Evolutionary conservation across 177 flowering plant species (phyloP).

Genomic region (Telopea speciosissima): DNA sequence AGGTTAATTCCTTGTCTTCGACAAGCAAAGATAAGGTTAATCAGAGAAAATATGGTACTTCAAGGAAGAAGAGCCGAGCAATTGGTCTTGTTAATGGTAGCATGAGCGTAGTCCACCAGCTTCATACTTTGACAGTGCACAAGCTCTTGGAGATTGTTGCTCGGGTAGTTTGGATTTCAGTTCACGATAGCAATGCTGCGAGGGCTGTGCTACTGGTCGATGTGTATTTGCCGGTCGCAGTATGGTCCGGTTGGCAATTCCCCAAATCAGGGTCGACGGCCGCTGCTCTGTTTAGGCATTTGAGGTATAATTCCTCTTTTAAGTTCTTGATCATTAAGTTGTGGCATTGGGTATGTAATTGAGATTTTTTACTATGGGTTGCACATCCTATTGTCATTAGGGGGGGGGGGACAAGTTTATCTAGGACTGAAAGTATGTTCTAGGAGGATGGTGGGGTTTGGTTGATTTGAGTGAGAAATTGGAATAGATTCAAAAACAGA

Average conservation of each 20-base stretch:
- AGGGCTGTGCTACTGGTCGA: constrained; percentile 72
- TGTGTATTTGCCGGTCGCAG: constrained; percentile 56
- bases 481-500: no score
- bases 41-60: constrained; percentile 9
- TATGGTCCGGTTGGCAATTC: constrained; percentile 89
- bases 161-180: constrained; percentile 33
- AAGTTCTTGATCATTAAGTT: not conserved
- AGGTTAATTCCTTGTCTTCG: not conserved
- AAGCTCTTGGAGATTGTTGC: constrained; percentile 52
- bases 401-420: not conserved
- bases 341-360: not conserved
- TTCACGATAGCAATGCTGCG: constrained; percentile 19
- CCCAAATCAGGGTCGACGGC: constrained; percentile 48
- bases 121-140: constrained; percentile 39
- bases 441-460: not conserved
- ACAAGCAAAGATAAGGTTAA: constrained; percentile 6
- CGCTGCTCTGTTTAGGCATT: constrained; percentile 61
- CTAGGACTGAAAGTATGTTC: not conserved
- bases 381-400: not conserved
- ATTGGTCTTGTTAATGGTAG: constrained; percentile 43
- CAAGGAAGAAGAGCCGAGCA: constrained; percentile 33
- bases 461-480: not conserved
- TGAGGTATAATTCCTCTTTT: constrained; percentile 43
- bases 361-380: no score
- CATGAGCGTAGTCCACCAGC: constrained; percentile 51